Evolutionary conservation across 202 grass and related monocot genomes (phyloP).

Genomic region (Dendrocalamus latiflorus): DNA sequence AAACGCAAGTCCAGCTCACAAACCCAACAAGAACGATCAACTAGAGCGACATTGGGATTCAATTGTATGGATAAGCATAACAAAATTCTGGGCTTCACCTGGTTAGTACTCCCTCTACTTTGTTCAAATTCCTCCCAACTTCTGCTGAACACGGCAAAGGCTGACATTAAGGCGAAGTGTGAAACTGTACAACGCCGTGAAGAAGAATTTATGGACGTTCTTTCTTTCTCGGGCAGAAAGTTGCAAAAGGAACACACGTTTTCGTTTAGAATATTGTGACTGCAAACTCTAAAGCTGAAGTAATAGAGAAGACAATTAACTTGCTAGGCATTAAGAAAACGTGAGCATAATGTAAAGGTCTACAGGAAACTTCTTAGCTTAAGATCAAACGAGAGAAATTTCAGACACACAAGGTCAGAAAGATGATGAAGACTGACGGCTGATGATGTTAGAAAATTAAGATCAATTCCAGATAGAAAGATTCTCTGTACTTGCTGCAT

Average conservation of each 20-base stretch:
- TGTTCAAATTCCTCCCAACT: background rate
- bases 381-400: background rate
- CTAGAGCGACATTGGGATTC: background rate
- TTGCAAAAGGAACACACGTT: conserved; percentile 14
- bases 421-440: background rate
- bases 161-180: background rate
- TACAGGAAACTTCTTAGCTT: background rate
- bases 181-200: background rate
- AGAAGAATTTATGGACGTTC: background rate
- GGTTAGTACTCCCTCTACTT: background rate
- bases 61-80: conserved; percentile 11
- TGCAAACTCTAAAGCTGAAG: background rate
- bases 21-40: background rate
- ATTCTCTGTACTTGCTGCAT: background rate
- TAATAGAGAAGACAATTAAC: background rate
- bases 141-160: background rate
- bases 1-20: background rate
- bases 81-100: background rate
- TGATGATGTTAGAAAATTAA: background rate
- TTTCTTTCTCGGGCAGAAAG: background rate
- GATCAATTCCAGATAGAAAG: background rate
- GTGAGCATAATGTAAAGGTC: background rate
- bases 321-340: background rate
- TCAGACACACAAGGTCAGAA: background rate
- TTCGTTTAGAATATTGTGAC: background rate